A percentile compares a stretch with the other conserved stretches of the same genome.
Conservation (phyloP, 208 protist species). For the Crithidia bombi region DNA sequence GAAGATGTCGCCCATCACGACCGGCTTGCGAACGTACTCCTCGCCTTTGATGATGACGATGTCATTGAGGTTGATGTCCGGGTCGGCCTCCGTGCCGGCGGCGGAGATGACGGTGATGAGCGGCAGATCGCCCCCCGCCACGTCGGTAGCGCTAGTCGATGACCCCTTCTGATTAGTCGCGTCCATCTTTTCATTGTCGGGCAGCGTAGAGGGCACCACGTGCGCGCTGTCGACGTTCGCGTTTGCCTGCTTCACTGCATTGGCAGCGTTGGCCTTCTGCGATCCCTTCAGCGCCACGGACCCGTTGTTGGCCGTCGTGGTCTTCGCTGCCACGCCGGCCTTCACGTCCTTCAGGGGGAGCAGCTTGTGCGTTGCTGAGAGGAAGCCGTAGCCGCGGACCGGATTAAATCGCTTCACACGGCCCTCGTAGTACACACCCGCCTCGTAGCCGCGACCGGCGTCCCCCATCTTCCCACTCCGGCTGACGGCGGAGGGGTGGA, state of each 20-base stretch:
- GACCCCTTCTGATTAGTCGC: not conserved
- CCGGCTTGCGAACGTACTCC: constrained; percentile 31
- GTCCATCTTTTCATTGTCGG: not conserved
- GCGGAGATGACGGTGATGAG: constrained; percentile 8
- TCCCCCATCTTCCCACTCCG: constrained; percentile 11
- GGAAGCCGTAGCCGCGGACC: constrained; percentile 64
- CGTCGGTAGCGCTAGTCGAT: not conserved
- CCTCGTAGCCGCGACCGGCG: constrained; percentile 43
- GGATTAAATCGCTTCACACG: constrained; percentile 76
- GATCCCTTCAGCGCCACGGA: not conserved
- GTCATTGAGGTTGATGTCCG: constrained; percentile 5
- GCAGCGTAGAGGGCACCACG: not conserved
- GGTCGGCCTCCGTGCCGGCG: not conserved
- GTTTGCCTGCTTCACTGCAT: not conserved
- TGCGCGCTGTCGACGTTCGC: not conserved
- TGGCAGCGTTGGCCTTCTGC: not conserved
- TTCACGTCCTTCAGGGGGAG: constrained; percentile 3
- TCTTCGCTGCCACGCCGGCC: not conserved
- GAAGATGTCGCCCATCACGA: constrained; percentile 54
- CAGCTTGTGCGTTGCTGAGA: constrained; percentile 55
- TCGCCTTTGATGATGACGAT: constrained; percentile 26
- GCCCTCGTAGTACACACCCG: constrained; percentile 68
- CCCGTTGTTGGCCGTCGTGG: not conserved
- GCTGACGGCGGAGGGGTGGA: not conserved
- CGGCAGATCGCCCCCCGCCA: not conserved